These are phyloP conservation scores for Cordyceps javanica DNA, from an alignment of 2,329 filamentous ascomycete species.

Conservation along the genomic window DNA sequence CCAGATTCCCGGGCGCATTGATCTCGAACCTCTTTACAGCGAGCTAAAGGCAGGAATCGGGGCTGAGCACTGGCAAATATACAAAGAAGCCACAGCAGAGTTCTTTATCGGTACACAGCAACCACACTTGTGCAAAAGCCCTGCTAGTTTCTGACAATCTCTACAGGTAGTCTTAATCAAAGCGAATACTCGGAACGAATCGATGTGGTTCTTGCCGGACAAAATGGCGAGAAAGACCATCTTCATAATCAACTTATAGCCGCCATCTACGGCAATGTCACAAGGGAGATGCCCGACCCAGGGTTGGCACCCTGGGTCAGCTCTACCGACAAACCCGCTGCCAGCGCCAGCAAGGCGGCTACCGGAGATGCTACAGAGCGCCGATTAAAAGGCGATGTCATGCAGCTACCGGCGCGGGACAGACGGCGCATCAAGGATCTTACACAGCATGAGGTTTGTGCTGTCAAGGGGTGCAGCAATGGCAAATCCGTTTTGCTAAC, in stretches of 20 bases:
- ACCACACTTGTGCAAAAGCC: neutral
- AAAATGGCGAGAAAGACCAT: slow-evolving; percentile 54
- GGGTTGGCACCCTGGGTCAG: slow-evolving; percentile 66
- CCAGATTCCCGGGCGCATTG: slow-evolving; percentile 59
- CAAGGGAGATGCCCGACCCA: slow-evolving; percentile 60
- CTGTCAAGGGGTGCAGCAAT: neutral
- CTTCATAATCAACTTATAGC: slow-evolving; percentile 63
- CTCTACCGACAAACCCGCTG: slow-evolving; percentile 60
- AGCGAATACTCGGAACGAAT: slow-evolving; percentile 52
- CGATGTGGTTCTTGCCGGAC: slow-evolving; percentile 52
- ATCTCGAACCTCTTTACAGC: slow-evolving; percentile 59
- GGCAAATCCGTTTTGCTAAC: neutral
- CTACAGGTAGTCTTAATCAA: slow-evolving; percentile 56
- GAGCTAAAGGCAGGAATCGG: slow-evolving; percentile 54
- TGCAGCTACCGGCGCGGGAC: slow-evolving; percentile 62
- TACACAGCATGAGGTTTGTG: slow-evolving; percentile 52
- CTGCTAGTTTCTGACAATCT: neutral
- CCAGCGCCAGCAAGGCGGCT: slow-evolving; percentile 54
- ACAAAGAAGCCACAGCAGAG: slow-evolving; percentile 57
- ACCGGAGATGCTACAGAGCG: slow-evolving; percentile 61
- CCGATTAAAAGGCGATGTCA: slow-evolving; percentile 61
- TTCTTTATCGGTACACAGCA: slow-evolving; percentile 52
- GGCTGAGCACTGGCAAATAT: slow-evolving; percentile 55
- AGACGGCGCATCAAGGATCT: slow-evolving; percentile 62
- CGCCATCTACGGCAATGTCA: slow-evolving; percentile 63